Conservation (phyloP, 345 rosid genomes). For the Arabis alpina region DNA sequence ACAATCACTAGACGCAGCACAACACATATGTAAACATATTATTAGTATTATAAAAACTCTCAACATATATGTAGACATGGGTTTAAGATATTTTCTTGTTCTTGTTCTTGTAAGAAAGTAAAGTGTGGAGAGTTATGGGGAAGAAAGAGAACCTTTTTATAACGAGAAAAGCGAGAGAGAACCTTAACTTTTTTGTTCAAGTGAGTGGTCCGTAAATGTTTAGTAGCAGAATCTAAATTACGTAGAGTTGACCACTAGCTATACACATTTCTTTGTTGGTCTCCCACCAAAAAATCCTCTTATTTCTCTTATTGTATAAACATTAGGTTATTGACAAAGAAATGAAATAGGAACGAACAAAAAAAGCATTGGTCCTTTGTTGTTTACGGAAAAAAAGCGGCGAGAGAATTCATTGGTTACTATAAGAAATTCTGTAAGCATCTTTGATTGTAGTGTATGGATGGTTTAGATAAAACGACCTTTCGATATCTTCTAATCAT, state of each 20-base stretch:
- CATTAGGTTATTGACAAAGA: constrained; percentile 10
- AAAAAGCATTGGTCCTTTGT: not conserved
- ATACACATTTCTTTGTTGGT: constrained; percentile 34
- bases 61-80: constrained; percentile 37
- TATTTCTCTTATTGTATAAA: constrained; percentile 20
- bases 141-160: constrained; percentile 34
- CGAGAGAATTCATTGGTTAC: constrained; percentile 36
- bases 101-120: constrained; percentile 28
- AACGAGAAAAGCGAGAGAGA: constrained; percentile 36
- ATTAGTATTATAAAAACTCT: constrained; percentile 19
- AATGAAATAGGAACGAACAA: constrained; percentile 13
- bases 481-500: constrained; percentile 39
- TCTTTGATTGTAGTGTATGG: constrained; percentile 40
- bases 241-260: constrained; percentile 42
- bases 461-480: constrained; percentile 39
- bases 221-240: constrained; percentile 34
- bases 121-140: constrained; percentile 39
- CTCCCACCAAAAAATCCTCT: constrained; percentile 21
- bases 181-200: constrained; percentile 29
- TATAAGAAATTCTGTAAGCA: constrained; percentile 35
- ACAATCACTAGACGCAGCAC: constrained; percentile 44
- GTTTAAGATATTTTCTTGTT: constrained; percentile 25
- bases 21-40: constrained; percentile 39
- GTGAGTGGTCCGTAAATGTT: constrained; percentile 41
- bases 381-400: constrained; percentile 14